phyloP scores from a whole-genome alignment of 73 alveolate species.

The Diophrys appendiculata region DNA sequence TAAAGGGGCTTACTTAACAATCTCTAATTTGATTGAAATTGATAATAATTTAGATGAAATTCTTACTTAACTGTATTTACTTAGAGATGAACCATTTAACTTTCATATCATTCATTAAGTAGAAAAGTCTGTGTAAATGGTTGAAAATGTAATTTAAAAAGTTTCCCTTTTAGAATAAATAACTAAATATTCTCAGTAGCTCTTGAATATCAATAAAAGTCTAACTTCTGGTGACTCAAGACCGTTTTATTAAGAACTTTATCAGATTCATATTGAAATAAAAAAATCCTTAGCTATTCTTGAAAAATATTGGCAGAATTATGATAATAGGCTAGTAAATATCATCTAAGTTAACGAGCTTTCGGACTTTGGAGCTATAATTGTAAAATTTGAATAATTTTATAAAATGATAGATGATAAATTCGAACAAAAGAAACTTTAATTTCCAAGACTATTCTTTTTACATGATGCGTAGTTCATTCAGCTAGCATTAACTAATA shows the following conservation, averaged over 20 bases:
- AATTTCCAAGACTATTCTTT: background rate
- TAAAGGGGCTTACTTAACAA: background rate
- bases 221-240: background rate
- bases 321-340: background rate
- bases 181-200: background rate
- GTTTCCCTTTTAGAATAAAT: background rate
- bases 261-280: background rate
- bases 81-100: background rate
- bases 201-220: too few relatives aligned
- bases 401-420: background rate
- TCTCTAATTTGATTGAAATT: background rate
- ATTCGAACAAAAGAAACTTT: background rate
- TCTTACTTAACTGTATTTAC: background rate
- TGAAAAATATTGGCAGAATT: background rate
- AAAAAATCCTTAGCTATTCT: background rate
- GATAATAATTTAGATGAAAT: background rate
- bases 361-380: background rate
- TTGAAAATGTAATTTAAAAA: slow-evolving; percentile 19
- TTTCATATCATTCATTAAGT: background rate
- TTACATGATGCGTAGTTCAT: background rate
- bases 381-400: background rate
- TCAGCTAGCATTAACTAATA: background rate
- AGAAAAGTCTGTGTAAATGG: slow-evolving; percentile 39
- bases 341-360: background rate
- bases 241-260: background rate